phyloP scores from a whole-genome alignment of 768 basidiomycete species.

The Crassisporium funariophilum region DNA sequence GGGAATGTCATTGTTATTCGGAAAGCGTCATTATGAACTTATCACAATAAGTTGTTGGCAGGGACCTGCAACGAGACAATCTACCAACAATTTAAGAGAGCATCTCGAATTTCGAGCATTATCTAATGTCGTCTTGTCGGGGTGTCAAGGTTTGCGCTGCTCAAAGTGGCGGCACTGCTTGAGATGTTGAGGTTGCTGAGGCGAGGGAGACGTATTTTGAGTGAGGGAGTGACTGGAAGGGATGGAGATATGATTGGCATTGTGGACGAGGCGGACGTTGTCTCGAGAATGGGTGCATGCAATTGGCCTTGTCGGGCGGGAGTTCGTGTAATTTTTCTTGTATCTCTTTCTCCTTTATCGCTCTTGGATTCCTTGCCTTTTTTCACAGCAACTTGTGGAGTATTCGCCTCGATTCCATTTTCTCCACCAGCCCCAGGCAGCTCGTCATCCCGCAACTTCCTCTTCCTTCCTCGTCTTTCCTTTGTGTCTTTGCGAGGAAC shows the following conservation, averaged over 20 bases:
- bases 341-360: constrained; percentile 26
- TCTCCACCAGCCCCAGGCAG: constrained; percentile 20
- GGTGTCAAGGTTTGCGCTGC: constrained; percentile 17
- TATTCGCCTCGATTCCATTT: constrained; percentile 12
- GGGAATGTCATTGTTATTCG: too few species aligned
- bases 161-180: constrained; percentile 14
- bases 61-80: too few species aligned
- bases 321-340: constrained; percentile 31
- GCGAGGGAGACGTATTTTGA: constrained; percentile 58
- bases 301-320: constrained; percentile 28
- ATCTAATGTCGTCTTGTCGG: constrained; percentile 20
- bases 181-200: constrained; percentile 33
- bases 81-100: too few species aligned
- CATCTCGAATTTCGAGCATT: too few species aligned
- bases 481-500: constrained; percentile 28
- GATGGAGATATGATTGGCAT: constrained; percentile 26
- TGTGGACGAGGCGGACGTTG: constrained; percentile 22
- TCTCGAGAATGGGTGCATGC: constrained; percentile 10
- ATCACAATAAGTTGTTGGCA: too few species aligned
- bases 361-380: constrained; percentile 20
- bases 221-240: constrained; percentile 43
- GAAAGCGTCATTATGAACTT: too few species aligned
- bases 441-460: constrained; percentile 49
- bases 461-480: constrained; percentile 41
- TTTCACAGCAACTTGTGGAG: constrained; percentile 12